Percentiles rank a stretch among this genome's conserved stretches.
Conservation (phyloP, 257 asterid species). For the Scutellaria baicalensis region DNA sequence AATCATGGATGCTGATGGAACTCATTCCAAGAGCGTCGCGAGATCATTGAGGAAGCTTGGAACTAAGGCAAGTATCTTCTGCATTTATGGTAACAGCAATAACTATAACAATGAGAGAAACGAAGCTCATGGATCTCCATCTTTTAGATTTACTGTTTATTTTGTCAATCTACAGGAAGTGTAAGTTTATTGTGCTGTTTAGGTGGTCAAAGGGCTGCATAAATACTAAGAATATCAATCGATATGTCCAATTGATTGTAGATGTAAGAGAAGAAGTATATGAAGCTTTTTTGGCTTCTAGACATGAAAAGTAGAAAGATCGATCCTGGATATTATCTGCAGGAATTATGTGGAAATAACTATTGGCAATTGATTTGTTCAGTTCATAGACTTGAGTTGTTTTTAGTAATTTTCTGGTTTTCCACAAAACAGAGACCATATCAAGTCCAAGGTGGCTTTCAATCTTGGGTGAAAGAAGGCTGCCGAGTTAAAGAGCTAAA, state of each 20-base stretch:
- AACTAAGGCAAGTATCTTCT: slow-evolving; percentile 49
- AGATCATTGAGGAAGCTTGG: slow-evolving; percentile 85
- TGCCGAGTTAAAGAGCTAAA: slow-evolving; percentile 67
- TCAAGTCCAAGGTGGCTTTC: slow-evolving; percentile 83
- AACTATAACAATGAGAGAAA: not conserved
- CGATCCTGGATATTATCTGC: not conserved
- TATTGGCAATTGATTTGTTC: not conserved
- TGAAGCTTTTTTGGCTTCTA: not conserved
- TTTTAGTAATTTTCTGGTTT: not conserved
- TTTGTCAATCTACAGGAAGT: not conserved
- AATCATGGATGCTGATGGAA: slow-evolving; percentile 89
- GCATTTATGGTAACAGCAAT: not conserved
- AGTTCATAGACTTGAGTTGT: not conserved
- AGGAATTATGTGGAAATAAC: not conserved
- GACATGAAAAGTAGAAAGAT: not conserved
- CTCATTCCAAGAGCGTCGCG: slow-evolving; percentile 71
- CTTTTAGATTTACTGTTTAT: not conserved
- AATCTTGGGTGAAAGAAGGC: slow-evolving; percentile 70
- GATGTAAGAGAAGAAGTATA: not conserved
- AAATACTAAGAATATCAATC: not conserved
- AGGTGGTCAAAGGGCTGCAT: not conserved
- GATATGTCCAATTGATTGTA: not conserved
- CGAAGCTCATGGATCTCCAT: not conserved
- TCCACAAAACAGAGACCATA: slow-evolving; percentile 49
- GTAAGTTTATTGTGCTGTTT: not conserved